Percentiles rank a stretch among this genome's conserved stretches.
Evolutionary conservation across 164 flowering plant genomes (phyloP).

Genomic region (Houttuynia cordata): DNA sequence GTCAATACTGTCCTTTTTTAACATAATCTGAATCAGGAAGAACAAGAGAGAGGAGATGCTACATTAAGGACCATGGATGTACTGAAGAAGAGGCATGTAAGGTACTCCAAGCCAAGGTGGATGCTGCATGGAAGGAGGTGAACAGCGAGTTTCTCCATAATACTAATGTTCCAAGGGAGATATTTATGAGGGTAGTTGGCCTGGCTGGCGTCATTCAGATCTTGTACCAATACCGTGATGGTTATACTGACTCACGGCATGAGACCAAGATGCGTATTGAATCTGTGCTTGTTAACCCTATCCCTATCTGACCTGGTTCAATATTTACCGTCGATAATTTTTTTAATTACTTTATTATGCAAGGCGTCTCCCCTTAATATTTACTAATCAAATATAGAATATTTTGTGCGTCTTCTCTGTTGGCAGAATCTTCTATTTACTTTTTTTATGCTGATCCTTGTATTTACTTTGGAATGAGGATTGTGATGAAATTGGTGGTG

Average conservation of each 20-base stretch:
- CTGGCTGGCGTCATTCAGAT: slow-evolving; percentile 2
- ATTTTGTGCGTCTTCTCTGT: too few relatives aligned
- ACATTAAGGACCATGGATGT: slow-evolving; percentile 9
- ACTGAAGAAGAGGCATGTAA: slow-evolving; percentile 14
- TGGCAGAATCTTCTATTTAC: too few relatives aligned
- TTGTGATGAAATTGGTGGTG: too few relatives aligned
- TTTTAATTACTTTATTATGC: too few relatives aligned
- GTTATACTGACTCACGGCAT: neutral
- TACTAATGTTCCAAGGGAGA: neutral
- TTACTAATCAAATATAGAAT: too few relatives aligned
- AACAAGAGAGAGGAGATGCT: slow-evolving; percentile 26
- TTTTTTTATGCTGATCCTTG: too few relatives aligned
- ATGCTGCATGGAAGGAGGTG: slow-evolving; percentile 13
- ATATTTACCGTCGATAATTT: too few relatives aligned
- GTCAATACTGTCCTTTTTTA: neutral
- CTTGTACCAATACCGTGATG: slow-evolving; percentile 1
- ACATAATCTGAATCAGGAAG: slow-evolving; percentile 16
- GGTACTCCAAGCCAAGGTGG: neutral
- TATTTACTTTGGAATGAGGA: too few relatives aligned
- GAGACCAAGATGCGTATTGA: neutral
- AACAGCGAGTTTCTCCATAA: slow-evolving; percentile 6
- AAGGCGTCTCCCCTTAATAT: too few relatives aligned
- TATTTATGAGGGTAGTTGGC: neutral
- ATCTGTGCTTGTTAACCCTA: neutral
- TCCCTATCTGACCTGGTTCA: neutral